These are phyloP conservation scores for Solanum commersonii DNA, from an alignment of 257 asterid genomes.

Conservation along the genomic window DNA sequence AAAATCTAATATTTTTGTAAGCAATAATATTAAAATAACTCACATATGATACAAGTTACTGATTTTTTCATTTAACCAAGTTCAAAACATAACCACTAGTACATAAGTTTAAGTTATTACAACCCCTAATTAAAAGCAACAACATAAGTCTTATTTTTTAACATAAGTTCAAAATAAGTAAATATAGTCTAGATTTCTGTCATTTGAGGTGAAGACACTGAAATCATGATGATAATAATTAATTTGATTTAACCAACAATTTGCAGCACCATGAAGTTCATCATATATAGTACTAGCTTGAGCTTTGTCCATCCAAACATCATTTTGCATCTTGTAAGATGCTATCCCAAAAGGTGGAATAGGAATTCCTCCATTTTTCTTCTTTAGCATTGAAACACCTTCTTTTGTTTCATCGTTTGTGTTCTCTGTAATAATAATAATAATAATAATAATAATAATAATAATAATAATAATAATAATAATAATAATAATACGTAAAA, in stretches of 20 bases:
- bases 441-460: not conserved
- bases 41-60: not conserved
- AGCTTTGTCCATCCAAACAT: slow-evolving; percentile 28
- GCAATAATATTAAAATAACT: not conserved
- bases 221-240: slow-evolving; percentile 24
- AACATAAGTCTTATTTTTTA: not conserved
- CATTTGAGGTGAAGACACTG: slow-evolving; percentile 5
- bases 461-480: not conserved
- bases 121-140: not conserved
- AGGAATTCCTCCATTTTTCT: not conserved
- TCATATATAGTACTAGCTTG: slow-evolving; percentile 15
- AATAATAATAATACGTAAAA: not conserved
- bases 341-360: not conserved
- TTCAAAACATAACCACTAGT: not conserved
- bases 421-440: not conserved
- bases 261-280: slow-evolving; percentile 8
- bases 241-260: slow-evolving; percentile 24
- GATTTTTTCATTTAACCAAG: not conserved
- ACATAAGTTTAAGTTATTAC: not conserved
- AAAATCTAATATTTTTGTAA: not conserved
- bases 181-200: not conserved
- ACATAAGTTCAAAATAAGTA: not conserved
- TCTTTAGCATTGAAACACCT: not conserved
- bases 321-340: slow-evolving; percentile 7
- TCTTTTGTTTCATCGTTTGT: not conserved